phyloP scores from a whole-genome alignment of 768 basidiomycete genomes.

The Stropharia rugosoannulata region DNA sequence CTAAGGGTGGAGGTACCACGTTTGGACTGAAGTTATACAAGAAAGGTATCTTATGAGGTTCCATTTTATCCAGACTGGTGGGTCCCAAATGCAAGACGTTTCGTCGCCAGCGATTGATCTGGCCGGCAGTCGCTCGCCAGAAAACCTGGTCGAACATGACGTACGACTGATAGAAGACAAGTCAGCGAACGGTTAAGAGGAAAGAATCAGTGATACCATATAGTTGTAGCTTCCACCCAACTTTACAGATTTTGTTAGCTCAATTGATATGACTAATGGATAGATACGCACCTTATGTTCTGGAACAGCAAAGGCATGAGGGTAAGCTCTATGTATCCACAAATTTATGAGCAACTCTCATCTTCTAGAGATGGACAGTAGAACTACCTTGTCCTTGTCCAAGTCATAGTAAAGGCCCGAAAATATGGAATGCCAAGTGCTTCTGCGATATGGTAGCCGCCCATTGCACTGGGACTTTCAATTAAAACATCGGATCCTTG shows the following conservation, averaged over 20 bases:
- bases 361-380: not conserved
- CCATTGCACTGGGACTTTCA: constrained; percentile 97
- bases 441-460: constrained; percentile 95
- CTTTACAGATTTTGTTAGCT: constrained; percentile 32
- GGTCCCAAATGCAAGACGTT: constrained; percentile 71
- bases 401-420: constrained; percentile 96
- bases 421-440: constrained; percentile 93
- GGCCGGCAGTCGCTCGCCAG: constrained; percentile 92
- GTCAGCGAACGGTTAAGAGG: not conserved
- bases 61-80: constrained; percentile 93
- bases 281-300: constrained; percentile 71
- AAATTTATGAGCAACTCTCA: not conserved
- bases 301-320: constrained; percentile 97
- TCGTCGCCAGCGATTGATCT: constrained; percentile 93
- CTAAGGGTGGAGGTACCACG: constrained; percentile 88
- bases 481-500: constrained; percentile 91
- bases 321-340: constrained; percentile 67
- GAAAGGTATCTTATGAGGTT: constrained; percentile 97
- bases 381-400: constrained; percentile 82
- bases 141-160: constrained; percentile 98
- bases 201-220: constrained; percentile 57
- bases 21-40: constrained; percentile 95
- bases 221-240: constrained; percentile 99
- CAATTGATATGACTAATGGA: not conserved
- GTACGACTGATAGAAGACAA: constrained; percentile 58